Conservation (phyloP, 2,329 filamentous ascomycete genomes). For the Fusarium clavum region DNA sequence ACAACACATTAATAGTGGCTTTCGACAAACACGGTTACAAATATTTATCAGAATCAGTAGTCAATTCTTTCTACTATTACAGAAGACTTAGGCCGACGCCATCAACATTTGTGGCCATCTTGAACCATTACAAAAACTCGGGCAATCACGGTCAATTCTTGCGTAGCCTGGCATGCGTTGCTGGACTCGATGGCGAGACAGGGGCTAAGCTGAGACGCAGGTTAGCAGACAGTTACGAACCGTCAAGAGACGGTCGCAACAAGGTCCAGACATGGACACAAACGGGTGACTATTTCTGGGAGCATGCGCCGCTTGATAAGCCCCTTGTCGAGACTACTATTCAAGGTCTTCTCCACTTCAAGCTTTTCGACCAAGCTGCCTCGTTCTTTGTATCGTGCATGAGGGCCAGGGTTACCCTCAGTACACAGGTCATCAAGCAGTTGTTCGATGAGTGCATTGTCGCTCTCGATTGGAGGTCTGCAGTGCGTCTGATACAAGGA, state of each 20-base stretch:
- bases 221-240: constrained; percentile 45
- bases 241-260: constrained; percentile 44
- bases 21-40: constrained; percentile 66
- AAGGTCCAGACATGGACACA: constrained; percentile 38
- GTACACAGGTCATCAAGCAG: constrained; percentile 49
- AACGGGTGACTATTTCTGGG: constrained; percentile 53
- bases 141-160: constrained; percentile 58
- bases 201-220: constrained; percentile 56
- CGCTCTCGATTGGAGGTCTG: constrained; percentile 55
- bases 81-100: constrained; percentile 60
- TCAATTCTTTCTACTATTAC: constrained; percentile 61
- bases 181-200: constrained; percentile 55
- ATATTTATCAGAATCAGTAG: constrained; percentile 64
- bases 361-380: constrained; percentile 58
- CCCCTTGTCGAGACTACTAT: constrained; percentile 60
- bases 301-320: constrained; percentile 55
- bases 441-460: constrained; percentile 58
- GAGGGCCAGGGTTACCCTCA: constrained; percentile 50
- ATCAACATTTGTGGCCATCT: constrained; percentile 61
- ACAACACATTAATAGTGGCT: constrained; percentile 77
- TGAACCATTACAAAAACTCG: constrained; percentile 62
- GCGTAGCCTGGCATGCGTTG: constrained; percentile 58
- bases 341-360: constrained; percentile 61
- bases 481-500: constrained; percentile 48
- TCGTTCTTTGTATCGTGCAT: constrained; percentile 56